Percentiles rank a stretch among this genome's conserved stretches.
Evolutionary conservation across 495 filamentous ascomycete species (phyloP).

Genomic region (Podospora appendiculata): DNA sequence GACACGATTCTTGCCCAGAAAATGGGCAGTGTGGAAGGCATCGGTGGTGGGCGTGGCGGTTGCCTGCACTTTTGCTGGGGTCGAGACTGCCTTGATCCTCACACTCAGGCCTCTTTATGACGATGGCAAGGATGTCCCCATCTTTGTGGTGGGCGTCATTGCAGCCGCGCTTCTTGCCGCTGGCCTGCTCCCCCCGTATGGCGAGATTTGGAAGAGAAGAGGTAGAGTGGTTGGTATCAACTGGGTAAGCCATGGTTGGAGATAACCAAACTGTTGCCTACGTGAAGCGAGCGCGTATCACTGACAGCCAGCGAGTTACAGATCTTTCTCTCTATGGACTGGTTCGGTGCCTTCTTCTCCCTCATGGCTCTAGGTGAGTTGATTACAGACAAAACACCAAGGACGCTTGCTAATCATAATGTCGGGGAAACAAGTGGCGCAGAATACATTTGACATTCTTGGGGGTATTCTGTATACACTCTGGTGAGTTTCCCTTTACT

Average conservation of each 20-base stretch:
- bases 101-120: conserved; percentile 52
- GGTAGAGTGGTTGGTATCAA: conserved; percentile 66
- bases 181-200: conserved; percentile 61
- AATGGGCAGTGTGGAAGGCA: conserved; percentile 46
- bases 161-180: conserved; percentile 66
- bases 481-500: conserved; percentile 37
- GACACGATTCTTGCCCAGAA: conserved; percentile 22
- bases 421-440: conserved; percentile 39
- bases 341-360: conserved; percentile 65
- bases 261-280: background rate
- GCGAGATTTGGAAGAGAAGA: conserved; percentile 62
- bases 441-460: conserved; percentile 62
- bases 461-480: conserved; percentile 64
- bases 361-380: conserved; percentile 58
- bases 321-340: conserved; percentile 66
- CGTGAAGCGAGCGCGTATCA: background rate
- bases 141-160: conserved; percentile 55
- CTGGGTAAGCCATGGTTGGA: conserved; percentile 17
- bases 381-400: background rate
- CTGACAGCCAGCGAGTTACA: conserved; percentile 1
- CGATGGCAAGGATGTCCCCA: conserved; percentile 40
- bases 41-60: conserved; percentile 30
- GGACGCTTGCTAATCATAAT: background rate
- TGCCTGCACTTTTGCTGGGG: conserved; percentile 43
- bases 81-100: conserved; percentile 55